Base-by-base conservation (phyloP, 2,329 filamentous ascomycete species). In the Sclerotinia subarctica region DNA sequence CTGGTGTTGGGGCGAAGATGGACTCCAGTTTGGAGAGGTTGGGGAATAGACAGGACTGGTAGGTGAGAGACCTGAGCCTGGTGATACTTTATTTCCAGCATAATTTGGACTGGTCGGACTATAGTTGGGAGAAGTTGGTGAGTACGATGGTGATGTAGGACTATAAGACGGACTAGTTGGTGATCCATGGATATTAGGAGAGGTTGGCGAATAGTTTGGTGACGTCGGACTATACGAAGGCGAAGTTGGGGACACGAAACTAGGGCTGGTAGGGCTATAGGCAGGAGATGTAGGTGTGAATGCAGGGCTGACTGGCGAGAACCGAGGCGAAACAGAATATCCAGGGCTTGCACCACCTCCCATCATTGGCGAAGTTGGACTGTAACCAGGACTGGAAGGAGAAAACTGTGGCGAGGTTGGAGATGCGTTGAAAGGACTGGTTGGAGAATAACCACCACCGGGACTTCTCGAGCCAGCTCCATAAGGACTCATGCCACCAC, bases 371-470 rank as follows among this genome's bases (percentile, higher is more conserved):
- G 86, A 88, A 15, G 85, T 87, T 10, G 79, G 79, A 53, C 75
- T 70, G 78, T 78, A 78, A 11, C 73, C 75, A 64, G 76, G 76
- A 60, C 73, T 76, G 26, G 73, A 72, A 47, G 75, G 75, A 24
- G 74, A 74, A 57, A 73, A 77, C 5, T 71, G 70, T 11, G 86
- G 86, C 63, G 86, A 88, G 5, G 84, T 85, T 3, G 79, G 78
- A 58, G 69, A 90, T 19, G 70, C 70, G 35, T 70, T 74, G 70
- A 82, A 71, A 73, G 91, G 85, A 78, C 90, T 91, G 26, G 86
- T 88, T 29, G 89, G 88, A 47, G 87, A 89, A 80, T 92, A 92
- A 73, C 85, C 87, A 67, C 90, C 92, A 5, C 89, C 89, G 2
- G 90, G 90, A 47, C 69, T 90, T 57, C 71, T 71, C 11, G 64